These are phyloP conservation scores for Entophlyctis helioformis DNA, from an alignment of 192 early-diverging fungal genomes.

Conservation along the genomic window DNA sequence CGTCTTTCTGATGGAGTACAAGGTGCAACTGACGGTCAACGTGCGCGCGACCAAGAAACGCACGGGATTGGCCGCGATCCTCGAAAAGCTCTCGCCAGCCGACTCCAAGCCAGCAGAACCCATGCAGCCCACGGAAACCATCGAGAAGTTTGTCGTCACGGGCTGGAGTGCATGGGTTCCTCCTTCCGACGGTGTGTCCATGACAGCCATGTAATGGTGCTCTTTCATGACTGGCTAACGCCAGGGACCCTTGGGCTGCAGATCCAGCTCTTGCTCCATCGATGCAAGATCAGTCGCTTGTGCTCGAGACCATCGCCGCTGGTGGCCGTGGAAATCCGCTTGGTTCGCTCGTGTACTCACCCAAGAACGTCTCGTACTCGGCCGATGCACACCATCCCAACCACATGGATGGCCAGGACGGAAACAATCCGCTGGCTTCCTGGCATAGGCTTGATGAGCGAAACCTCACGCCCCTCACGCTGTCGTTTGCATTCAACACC, in stretches of 20 bases:
- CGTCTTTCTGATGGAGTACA: slow-evolving; percentile 35
- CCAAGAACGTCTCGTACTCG: not conserved
- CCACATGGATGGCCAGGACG: too few relatives aligned
- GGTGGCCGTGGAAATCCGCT: slow-evolving; percentile 1
- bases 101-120: slow-evolving; percentile 1
- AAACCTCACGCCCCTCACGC: not conserved
- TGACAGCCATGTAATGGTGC: too few relatives aligned
- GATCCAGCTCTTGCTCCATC: too few relatives aligned
- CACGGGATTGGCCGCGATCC: slow-evolving; percentile 4
- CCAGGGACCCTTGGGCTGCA: too few relatives aligned
- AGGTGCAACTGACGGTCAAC: slow-evolving; percentile 14
- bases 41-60: slow-evolving; percentile 12
- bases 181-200: too few relatives aligned
- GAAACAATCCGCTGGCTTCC: too few relatives aligned
- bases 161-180: slow-evolving; percentile 29
- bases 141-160: slow-evolving; percentile 20
- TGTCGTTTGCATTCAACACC: not conserved
- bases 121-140: not conserved
- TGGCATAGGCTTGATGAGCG: too few relatives aligned
- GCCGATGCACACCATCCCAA: not conserved
- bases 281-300: too few relatives aligned
- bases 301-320: too few relatives aligned
- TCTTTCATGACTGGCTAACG: too few relatives aligned
- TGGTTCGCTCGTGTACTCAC: not conserved
- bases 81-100: slow-evolving; percentile 7